phyloP scores from a whole-genome alignment of 371 early-diverging fungal species.

The Mucor piriformis region DNA sequence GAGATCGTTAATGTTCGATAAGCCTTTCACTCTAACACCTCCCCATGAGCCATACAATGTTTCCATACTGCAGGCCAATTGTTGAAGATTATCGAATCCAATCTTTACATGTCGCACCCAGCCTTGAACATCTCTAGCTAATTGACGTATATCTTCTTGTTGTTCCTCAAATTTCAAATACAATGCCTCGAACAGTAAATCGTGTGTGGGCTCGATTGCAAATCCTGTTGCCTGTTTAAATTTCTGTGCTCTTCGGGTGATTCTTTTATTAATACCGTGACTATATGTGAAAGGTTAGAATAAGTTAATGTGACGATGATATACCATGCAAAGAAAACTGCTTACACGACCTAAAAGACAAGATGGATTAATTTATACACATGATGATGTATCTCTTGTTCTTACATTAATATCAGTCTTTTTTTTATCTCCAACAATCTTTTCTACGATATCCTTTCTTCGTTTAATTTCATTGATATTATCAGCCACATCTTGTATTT shows the following conservation, averaged over 20 bases:
- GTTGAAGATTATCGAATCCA: slow-evolving; percentile 60
- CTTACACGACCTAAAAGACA: slow-evolving; percentile 51
- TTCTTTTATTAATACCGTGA: slow-evolving; percentile 77
- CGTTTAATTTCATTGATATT: slow-evolving; percentile 84
- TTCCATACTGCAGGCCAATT: slow-evolving; percentile 60
- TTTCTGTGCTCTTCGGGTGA: slow-evolving; percentile 65
- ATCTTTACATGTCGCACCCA: slow-evolving; percentile 58
- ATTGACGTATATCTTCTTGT: slow-evolving; percentile 53
- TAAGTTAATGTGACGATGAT: not conserved
- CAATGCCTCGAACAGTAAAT: slow-evolving; percentile 61
- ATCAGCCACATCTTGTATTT: slow-evolving; percentile 72
- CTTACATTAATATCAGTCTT: slow-evolving; percentile 65
- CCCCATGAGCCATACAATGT: slow-evolving; percentile 59
- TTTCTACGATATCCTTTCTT: slow-evolving; percentile 82
- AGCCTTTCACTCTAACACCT: slow-evolving; percentile 39
- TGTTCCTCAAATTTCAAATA: slow-evolving; percentile 64
- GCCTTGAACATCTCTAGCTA: slow-evolving; percentile 56
- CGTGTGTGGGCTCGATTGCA: slow-evolving; percentile 45
- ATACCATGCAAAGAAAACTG: not conserved
- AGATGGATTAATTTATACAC: too few species aligned
- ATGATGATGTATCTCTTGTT: too few species aligned
- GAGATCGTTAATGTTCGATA: slow-evolving; percentile 35
- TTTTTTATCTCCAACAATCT: slow-evolving; percentile 74
- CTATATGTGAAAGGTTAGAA: slow-evolving; percentile 30
- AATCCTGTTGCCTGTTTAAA: slow-evolving; percentile 45